Percentiles rank a stretch among this genome's conserved stretches.
phyloP scores from a whole-genome alignment of 495 filamentous ascomycete genomes.

The Saxispiralis lemnorum region DNA sequence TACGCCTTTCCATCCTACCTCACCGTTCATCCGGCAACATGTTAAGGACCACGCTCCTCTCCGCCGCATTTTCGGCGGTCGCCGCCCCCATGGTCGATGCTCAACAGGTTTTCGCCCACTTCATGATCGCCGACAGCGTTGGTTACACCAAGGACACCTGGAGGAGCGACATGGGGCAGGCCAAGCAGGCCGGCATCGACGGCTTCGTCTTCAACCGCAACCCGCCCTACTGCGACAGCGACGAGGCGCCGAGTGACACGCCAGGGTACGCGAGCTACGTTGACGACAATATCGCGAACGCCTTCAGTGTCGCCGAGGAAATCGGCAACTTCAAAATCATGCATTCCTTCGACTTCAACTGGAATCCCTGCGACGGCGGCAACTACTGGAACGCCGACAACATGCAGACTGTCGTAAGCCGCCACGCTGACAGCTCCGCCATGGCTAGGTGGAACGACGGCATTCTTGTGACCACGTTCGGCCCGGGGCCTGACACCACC shows the following conservation, averaged over 20 bases:
- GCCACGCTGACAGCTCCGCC: conserved; percentile 10
- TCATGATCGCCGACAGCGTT: conserved; percentile 16
- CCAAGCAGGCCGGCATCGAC: conserved; percentile 15
- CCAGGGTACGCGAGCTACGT: conserved; percentile 2
- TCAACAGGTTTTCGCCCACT: conserved; percentile 15
- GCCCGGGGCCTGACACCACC: conserved; percentile 4
- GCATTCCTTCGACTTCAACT: conserved; percentile 16
- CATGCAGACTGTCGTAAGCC: conserved; percentile 13
- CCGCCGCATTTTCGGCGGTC: not conserved
- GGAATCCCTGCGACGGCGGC: conserved; percentile 5
- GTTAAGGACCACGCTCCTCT: not conserved
- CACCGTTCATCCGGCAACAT: not conserved
- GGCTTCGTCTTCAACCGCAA: conserved; percentile 17
- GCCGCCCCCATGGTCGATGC: conserved; percentile 5
- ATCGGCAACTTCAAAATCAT: conserved; percentile 13
- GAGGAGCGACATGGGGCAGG: conserved; percentile 13
- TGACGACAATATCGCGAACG: conserved; percentile 7
- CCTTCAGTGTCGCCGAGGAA: conserved; percentile 12
- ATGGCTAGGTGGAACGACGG: conserved; percentile 15
- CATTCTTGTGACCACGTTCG: conserved; percentile 18
- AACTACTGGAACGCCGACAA: conserved; percentile 14
- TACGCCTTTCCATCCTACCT: no score
- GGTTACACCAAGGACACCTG: conserved; percentile 9
- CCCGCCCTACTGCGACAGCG: conserved; percentile 11
- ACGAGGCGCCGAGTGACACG: not conserved